Conservation (phyloP, 352 stramenopile genomes). For the Saprolegnia diclina region DNA sequence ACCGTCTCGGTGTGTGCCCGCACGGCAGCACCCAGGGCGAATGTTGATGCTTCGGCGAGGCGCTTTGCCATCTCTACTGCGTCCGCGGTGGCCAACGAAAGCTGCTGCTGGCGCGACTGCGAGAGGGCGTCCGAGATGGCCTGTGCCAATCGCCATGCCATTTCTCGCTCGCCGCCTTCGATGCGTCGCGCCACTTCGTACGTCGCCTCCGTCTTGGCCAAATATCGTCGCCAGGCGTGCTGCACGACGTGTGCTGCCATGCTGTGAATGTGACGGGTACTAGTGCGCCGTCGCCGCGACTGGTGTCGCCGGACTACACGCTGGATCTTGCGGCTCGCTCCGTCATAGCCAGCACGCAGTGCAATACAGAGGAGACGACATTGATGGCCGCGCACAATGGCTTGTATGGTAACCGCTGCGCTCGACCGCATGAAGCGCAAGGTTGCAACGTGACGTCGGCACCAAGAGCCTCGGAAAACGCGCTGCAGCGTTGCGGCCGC, state of each 20-base stretch:
- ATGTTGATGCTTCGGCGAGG: background rate
- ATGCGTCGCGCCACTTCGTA: background rate
- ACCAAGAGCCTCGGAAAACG: background rate
- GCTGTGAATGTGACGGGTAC: slow-evolving; percentile 40
- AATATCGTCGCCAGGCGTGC: slow-evolving; percentile 35
- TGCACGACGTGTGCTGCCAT: slow-evolving; percentile 56
- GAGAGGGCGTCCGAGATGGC: background rate
- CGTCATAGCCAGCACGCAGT: slow-evolving; percentile 37
- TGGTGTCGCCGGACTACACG: slow-evolving; percentile 31
- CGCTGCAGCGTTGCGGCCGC: slow-evolving; percentile 1
- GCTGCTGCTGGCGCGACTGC: background rate
- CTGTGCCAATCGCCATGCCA: background rate
- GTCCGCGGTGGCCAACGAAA: background rate
- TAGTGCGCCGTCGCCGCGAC: slow-evolving; percentile 29
- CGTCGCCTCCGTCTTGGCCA: too few species aligned
- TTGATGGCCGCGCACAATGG: slow-evolving; percentile 53
- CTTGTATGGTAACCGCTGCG: slow-evolving; percentile 36
- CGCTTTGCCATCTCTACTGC: background rate
- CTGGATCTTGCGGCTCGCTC: slow-evolving; percentile 49
- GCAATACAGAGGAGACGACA: slow-evolving; percentile 47
- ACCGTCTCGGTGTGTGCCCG: background rate
- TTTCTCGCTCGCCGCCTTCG: background rate
- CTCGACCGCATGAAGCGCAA: background rate
- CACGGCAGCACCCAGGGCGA: background rate
- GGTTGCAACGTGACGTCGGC: too few species aligned